These are phyloP conservation scores for Cyclotella baltica DNA, from an alignment of 108 stramenopile species.

Conservation along the genomic window DNA sequence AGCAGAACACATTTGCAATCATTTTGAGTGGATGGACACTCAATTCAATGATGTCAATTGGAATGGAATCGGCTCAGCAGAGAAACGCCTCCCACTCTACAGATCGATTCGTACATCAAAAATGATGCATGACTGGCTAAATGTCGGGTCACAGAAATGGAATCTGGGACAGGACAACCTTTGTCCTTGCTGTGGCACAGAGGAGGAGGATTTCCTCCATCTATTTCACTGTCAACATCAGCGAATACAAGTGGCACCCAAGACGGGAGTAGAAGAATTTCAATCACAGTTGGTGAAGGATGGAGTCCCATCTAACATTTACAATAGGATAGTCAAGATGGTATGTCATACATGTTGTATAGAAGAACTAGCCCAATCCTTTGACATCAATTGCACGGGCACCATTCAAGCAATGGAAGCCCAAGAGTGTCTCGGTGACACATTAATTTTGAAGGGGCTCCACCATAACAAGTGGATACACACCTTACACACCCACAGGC, in stretches of 20 bases:
- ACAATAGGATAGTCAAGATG: background rate
- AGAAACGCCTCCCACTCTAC: background rate
- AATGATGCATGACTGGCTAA: background rate
- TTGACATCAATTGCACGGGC: background rate
- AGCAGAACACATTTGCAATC: background rate
- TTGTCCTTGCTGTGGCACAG: background rate
- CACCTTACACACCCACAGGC: background rate
- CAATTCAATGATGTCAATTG: background rate
- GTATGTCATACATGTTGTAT: background rate
- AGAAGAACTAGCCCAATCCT: background rate
- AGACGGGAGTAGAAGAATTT: background rate
- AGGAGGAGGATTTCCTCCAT: background rate
- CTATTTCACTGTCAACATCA: background rate
- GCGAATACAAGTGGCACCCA: background rate
- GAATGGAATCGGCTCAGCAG: background rate
- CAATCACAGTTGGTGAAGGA: background rate
- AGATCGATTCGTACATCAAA: background rate
- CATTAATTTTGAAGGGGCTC: background rate
- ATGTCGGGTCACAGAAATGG: background rate
- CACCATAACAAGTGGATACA: background rate
- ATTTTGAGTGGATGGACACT: background rate
- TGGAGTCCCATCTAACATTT: background rate
- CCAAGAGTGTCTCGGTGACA: background rate
- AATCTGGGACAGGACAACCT: background rate
- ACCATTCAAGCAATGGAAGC: background rate